Percentiles rank a stretch among this genome's conserved stretches.
Conservation (phyloP, 2,329 filamentous ascomycete species). For the Phyllosticta citribraziliensis region DNA sequence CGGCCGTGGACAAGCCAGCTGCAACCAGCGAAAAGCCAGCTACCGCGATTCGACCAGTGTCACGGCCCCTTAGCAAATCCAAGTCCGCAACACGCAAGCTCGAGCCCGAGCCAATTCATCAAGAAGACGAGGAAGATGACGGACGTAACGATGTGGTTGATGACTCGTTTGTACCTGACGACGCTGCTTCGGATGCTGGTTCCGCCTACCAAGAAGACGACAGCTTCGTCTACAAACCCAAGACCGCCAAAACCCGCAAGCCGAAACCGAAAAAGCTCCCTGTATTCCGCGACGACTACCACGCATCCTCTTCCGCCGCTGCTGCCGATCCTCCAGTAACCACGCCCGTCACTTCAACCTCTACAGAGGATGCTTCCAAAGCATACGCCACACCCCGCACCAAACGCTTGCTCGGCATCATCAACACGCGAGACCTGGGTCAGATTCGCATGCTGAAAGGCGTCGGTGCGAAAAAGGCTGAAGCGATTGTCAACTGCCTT, state of each 20-base stretch:
- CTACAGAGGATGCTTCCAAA: conserved; percentile 14
- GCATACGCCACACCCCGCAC: conserved; percentile 40
- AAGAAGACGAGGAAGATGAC: conserved; percentile 16
- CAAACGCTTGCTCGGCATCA: conserved; percentile 54
- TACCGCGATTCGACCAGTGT: conserved; percentile 17
- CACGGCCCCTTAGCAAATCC: background rate
- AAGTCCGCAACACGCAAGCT: background rate
- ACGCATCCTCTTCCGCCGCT: background rate
- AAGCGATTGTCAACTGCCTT: conserved; percentile 39
- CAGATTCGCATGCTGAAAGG: conserved; percentile 59
- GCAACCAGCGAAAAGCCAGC: conserved; percentile 19
- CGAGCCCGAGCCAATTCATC: conserved; percentile 10
- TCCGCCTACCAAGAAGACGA: conserved; percentile 23
- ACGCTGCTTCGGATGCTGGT: conserved; percentile 22
- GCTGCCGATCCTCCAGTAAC: background rate
- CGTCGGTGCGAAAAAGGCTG: conserved; percentile 63
- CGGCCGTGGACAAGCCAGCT: conserved; percentile 10
- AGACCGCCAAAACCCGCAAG: conserved; percentile 17
- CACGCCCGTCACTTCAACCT: background rate
- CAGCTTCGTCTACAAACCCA: conserved; percentile 29
- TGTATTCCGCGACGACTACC: conserved; percentile 26
- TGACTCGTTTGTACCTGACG: conserved; percentile 21
- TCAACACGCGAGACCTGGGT: conserved; percentile 61
- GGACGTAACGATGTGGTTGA: conserved; percentile 16
- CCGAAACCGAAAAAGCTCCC: conserved; percentile 24